Conservation (phyloP, 305 asterid species). For the Fraxinus dipetala region DNA sequence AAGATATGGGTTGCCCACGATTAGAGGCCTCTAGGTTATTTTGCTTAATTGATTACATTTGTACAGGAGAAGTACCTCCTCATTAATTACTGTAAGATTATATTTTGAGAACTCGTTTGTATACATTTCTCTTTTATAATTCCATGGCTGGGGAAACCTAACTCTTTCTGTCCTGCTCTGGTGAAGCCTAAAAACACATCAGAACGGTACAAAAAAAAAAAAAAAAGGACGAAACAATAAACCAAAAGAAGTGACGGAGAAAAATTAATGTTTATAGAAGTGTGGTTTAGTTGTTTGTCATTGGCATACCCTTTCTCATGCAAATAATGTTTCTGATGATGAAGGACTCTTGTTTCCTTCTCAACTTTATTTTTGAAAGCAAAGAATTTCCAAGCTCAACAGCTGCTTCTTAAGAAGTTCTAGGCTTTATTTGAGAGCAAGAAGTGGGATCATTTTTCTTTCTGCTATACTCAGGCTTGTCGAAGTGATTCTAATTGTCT, state of each 20-base stretch:
- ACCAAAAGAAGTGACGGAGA: too few species aligned
- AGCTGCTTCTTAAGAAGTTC: background rate
- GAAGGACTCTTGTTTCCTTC: background rate
- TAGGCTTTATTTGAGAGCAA: background rate
- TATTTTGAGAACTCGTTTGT: background rate
- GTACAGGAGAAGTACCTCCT: background rate
- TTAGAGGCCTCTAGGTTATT: background rate
- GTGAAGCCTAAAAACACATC: background rate
- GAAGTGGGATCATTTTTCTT: background rate
- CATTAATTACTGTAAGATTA: background rate
- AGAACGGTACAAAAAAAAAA: too few species aligned
- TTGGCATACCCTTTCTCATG: background rate
- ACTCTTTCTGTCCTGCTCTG: background rate
- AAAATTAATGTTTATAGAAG: background rate
- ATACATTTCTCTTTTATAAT: background rate
- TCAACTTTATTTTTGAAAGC: background rate
- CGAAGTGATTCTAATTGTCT: background rate
- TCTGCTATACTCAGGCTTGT: background rate
- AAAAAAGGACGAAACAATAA: background rate
- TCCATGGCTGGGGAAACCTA: background rate
- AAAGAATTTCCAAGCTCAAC: background rate
- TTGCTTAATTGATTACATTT: background rate
- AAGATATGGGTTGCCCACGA: background rate
- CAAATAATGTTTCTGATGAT: background rate
- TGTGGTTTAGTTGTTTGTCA: background rate